Evolutionary conservation across 768 basidiomycete species (phyloP), one percentile per base, ranked within the genome.

Genomic region (Pulveroboletus sp.): DNA sequence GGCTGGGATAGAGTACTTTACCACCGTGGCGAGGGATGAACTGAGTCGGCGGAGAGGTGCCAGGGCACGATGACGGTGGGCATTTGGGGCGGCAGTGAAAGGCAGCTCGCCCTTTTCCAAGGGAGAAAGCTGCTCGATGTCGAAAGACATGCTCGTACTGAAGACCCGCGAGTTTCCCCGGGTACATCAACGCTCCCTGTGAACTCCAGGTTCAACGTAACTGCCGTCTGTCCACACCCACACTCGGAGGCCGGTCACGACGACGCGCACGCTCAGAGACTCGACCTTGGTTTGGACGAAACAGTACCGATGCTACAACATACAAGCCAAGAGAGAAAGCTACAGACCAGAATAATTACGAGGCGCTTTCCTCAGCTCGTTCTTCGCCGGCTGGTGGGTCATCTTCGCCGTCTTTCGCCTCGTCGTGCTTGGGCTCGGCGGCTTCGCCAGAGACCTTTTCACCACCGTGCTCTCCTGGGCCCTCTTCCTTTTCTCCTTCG

Each of bases 401-500:
- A 12, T 61, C 63, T 17, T 49, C 60, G 38, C 58, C 49, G 40
- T 52, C 65, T 44, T 62, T 66, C n/a, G 46, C 51, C n/a, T 60
- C 61, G 2, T 47, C 65, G 8, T 55, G 57, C 44, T 58, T 64
- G 38, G 57, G 59, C 33, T 54, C 65, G 27, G 31, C 57, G 2
- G 50, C 57, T 43, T 67, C 64, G 46, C 66, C 57, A 3, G 55
- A 50, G 18, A 51, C 58, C 49, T 67, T 69, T n/a, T 63, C 65
- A 38, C 59, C 66, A n/a, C 58, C 52, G 39, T 61, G 31, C 47
- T 64, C 46, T 53, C 52, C 55, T 18, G 46, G 17, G 5, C 42
- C 50, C 15, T 66, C 50, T n/a, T 66, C 64, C n/a, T 67, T 64
- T 38, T 67, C 71, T 14, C 53, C 66, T 18, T 68, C 64, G 6